Conservation (phyloP, 805 yeast species). For the Nakazawaea molendinolei region DNA sequence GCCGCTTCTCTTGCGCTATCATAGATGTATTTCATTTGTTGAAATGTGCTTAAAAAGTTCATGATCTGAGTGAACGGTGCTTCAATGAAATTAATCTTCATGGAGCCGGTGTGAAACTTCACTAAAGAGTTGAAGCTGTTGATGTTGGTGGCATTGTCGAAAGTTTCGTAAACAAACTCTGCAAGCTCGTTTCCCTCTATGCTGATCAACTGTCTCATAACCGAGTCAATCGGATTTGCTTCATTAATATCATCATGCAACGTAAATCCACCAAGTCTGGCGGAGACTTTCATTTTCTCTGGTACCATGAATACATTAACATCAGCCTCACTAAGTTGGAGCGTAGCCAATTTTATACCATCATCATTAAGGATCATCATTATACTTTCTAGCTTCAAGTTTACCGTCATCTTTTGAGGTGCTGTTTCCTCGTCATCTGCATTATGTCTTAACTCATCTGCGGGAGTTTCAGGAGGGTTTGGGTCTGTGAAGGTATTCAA, state of each 20-base stretch:
- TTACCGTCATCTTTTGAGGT: slow-evolving; percentile 70
- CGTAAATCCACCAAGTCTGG: slow-evolving; percentile 72
- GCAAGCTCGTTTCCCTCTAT: slow-evolving; percentile 78
- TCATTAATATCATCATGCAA: slow-evolving; percentile 71
- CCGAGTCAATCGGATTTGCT: slow-evolving; percentile 51
- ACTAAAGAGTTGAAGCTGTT: slow-evolving; percentile 49
- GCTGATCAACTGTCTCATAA: slow-evolving; percentile 57
- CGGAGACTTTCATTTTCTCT: slow-evolving; percentile 64
- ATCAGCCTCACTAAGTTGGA: slow-evolving; percentile 68
- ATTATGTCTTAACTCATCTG: slow-evolving; percentile 66
- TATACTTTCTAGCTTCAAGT: slow-evolving; percentile 64
- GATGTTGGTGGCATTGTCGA: slow-evolving; percentile 46
- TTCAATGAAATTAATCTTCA: slow-evolving; percentile 74
- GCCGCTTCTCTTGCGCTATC: slow-evolving; percentile 89
- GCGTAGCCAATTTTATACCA: slow-evolving; percentile 71
- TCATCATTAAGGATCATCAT: slow-evolving; percentile 76
- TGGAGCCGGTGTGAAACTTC: slow-evolving; percentile 66
- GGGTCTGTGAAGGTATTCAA: slow-evolving; percentile 88
- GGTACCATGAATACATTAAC: slow-evolving; percentile 63
- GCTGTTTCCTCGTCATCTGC: slow-evolving; percentile 48
- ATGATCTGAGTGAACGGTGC: slow-evolving; percentile 66
- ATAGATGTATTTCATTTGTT: slow-evolving; percentile 80
- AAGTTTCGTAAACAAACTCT: slow-evolving; percentile 79
- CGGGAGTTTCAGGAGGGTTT: slow-evolving; percentile 57
- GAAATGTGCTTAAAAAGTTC: slow-evolving; percentile 65